Evolutionary conservation across 176 grass and related monocot species (phyloP).

Genomic region (Chrysopogon serrulatus): DNA sequence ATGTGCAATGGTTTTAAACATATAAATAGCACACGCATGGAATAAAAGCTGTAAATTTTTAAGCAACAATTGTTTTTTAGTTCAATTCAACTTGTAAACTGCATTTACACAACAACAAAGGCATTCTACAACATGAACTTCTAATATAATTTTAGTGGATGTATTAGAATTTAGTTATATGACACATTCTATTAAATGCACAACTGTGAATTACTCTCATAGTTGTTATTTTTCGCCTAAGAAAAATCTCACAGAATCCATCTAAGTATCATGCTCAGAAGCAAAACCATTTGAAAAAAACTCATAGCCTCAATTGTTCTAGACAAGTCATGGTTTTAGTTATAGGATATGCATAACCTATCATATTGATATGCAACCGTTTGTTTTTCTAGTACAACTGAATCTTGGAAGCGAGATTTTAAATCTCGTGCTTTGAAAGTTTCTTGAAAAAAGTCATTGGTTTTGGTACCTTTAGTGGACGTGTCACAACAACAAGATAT

Average conservation of each 20-base stretch:
- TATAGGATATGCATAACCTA: background rate
- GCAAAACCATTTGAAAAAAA: background rate
- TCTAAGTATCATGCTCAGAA: background rate
- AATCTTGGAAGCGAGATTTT: background rate
- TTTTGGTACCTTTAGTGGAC: background rate
- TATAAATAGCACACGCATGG: background rate
- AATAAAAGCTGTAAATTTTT: background rate
- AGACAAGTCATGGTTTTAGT: background rate
- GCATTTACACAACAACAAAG: background rate
- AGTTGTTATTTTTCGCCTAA: background rate
- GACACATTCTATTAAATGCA: background rate
- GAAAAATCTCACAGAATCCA: background rate
- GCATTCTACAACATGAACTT: background rate
- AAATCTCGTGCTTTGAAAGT: background rate
- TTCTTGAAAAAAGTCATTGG: background rate
- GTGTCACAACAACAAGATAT: background rate
- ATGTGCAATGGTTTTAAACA: background rate
- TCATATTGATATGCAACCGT: background rate
- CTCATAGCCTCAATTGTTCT: background rate
- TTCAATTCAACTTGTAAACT: background rate
- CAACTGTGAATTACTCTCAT: background rate
- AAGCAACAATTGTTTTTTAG: background rate
- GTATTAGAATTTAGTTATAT: background rate
- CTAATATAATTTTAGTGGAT: background rate
- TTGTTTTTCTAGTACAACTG: background rate